Base-by-base conservation (phyloP, 1,284 basidiomycete genomes). In the Irpex rosettiformis region DNA sequence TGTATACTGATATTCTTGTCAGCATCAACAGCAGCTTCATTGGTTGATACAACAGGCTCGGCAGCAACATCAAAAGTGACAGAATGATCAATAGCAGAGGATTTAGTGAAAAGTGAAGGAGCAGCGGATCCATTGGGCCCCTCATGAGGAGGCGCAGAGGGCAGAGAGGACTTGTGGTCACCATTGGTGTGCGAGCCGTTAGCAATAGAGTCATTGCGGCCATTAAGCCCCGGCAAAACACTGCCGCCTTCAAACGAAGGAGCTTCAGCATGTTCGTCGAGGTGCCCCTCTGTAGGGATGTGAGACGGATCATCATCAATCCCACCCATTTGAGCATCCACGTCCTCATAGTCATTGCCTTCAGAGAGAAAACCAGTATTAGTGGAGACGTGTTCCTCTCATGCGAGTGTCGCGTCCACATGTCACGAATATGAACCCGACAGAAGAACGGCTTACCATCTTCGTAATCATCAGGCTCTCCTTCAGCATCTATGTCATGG, bases 311-410 rank as follows among this genome's bases (percentile, higher is more conserved):
- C 70, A 61, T 68, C 67, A 61, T 64, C 67, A 40, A 37, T 29
- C 62, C 65, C 62, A 60, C 52, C 53, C 52, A 64, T 60, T 55
- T 67, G 62, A 63, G 68, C 70, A 68, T 79, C 75, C 65, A 74
- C 69, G 69, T 74, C 77, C 75, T 73, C 74, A 75, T 77, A 74
- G 72, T 71, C 70, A 77, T 75, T 74, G 75, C 80, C 83, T 85
- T 85, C 66, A 70, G 66, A 68, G 61, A 72, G 72, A 73, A 73
- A 71, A 72, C 69, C 66, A 66, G 73, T 69, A 80, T 87, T 72
- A 86, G 85, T 76, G 72, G 75, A 76, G 75, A 77, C 66, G 67
- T 64, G 61, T 63, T 64, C 64, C 61, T 62, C 61, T 33, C 61
- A 65, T 62, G 66, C 65, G 66, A 65, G 61, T 59, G 60, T 67